Conservation (phyloP, 2,329 filamentous ascomycete genomes). For the Alternaria atra region DNA sequence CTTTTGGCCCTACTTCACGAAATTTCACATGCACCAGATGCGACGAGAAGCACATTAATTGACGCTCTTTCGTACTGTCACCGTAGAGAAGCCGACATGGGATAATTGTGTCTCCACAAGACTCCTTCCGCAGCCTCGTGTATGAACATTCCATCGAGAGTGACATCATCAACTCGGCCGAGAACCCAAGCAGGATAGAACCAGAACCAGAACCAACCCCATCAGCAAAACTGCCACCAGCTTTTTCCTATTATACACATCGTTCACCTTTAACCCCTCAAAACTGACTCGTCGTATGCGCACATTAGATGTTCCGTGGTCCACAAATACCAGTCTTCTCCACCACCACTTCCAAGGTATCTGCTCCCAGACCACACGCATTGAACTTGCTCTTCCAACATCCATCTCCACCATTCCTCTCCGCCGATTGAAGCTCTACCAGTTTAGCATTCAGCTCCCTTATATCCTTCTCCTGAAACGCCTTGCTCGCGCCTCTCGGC, state of each 20-base stretch:
- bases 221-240: background rate
- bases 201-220: background rate
- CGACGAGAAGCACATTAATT: background rate
- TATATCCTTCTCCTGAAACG: slow-evolving; percentile 28
- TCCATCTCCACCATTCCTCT: slow-evolving; percentile 8
- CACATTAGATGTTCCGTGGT: slow-evolving; percentile 38
- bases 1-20: too few species aligned
- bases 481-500: slow-evolving; percentile 5
- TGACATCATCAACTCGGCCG: background rate
- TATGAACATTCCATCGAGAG: background rate
- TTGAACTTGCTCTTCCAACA: slow-evolving; percentile 39
- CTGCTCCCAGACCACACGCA: slow-evolving; percentile 24
- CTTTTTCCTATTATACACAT: background rate
- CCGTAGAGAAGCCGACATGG: background rate
- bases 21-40: background rate
- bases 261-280: background rate
- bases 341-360: slow-evolving; percentile 36
- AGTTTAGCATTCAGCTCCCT: slow-evolving; percentile 24
- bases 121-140: background rate
- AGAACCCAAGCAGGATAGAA: background rate
- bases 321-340: slow-evolving; percentile 32
- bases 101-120: too few species aligned
- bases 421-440: slow-evolving; percentile 10
- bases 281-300: background rate
- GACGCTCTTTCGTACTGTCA: background rate